These are phyloP conservation scores for Leucaena leucocephala DNA, from an alignment of 306 rosid species.

Conservation along the genomic window DNA sequence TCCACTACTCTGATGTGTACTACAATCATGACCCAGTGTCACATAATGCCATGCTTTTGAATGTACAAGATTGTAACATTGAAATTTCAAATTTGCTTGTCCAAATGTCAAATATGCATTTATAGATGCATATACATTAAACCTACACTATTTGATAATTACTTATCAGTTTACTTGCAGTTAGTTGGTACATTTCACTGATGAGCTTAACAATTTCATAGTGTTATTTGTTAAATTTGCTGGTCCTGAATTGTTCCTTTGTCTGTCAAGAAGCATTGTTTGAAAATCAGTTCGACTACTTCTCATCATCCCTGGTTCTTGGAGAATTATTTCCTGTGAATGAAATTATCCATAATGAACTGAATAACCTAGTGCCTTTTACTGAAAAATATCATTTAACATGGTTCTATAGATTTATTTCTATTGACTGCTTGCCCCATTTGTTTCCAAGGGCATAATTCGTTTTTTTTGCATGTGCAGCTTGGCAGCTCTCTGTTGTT, in stretches of 20 bases:
- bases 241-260: neutral
- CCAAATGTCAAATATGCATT: slow-evolving; percentile 2
- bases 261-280: slow-evolving; percentile 18
- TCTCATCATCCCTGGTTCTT: slow-evolving; percentile 20
- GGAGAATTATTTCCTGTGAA: slow-evolving; percentile 16
- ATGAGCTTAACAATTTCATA: neutral
- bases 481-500: slow-evolving; percentile 82
- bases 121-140: neutral
- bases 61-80: neutral
- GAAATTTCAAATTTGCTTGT: slow-evolving; percentile 10
- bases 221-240: slow-evolving; percentile 8
- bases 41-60: slow-evolving; percentile 10
- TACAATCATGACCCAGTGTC: neutral
- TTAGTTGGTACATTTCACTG: neutral
- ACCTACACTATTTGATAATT: neutral
- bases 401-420: neutral
- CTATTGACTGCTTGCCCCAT: neutral
- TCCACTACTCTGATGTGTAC: neutral
- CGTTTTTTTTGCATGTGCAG: slow-evolving; percentile 52
- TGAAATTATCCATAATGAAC: slow-evolving; percentile 26
- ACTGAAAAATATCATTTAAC: neutral
- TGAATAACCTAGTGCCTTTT: slow-evolving; percentile 23
- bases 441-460: slow-evolving; percentile 9
- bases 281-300: neutral
- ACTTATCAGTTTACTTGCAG: neutral